Base-by-base conservation (phyloP, 495 filamentous ascomycete species). In the Physcia stellaris region DNA sequence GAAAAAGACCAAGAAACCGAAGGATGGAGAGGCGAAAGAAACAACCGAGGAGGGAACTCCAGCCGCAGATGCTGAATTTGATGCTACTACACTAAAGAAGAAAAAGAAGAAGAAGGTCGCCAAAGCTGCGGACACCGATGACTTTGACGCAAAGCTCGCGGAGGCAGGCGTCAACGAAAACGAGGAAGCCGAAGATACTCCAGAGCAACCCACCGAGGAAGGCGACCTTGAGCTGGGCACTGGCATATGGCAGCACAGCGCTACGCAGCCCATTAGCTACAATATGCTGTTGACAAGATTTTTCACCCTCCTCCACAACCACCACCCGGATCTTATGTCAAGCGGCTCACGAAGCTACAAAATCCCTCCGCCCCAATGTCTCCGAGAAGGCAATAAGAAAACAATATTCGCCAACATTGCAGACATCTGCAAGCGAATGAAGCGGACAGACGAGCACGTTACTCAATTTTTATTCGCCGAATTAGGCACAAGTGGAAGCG, bases 361-460 rank as follows among this genome's bases (percentile, higher is more conserved):
- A 72, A 98, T 98, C 51, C 92, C 90, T 13, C 90, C 90, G 10
- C 90, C 90, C n/a, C 92, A 98, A 67, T 94, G 88, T 63, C 70
- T 96, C 32, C 86, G 92, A 64, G 92, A 98, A 84, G 90, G 90
- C 58, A 96, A 96, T 75, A 94, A 94, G 74, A 94, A 94, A 80
- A 96, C 90, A 37, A 93, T 96, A 52, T 98, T 95, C 57, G 90
- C 90, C 62, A 98, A 98, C 66, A 86, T 98, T 51, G 70, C 80
- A 41, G 85, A 92, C 56, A 93, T 93, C 48, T 81, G 77, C 64
- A 83, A 83, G 64, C 71, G 84, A 42, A 90, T 98, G 87, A 98
- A 98, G 77, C 73, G 90, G 55, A 81, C 79, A 47, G 88, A 94
- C 54, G 90, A 98, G 58, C 88, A 96, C 64, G 84, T 96, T 49